phyloP scores from a whole-genome alignment of 257 asterid species.

The Ajuga chamaepitys region DNA sequence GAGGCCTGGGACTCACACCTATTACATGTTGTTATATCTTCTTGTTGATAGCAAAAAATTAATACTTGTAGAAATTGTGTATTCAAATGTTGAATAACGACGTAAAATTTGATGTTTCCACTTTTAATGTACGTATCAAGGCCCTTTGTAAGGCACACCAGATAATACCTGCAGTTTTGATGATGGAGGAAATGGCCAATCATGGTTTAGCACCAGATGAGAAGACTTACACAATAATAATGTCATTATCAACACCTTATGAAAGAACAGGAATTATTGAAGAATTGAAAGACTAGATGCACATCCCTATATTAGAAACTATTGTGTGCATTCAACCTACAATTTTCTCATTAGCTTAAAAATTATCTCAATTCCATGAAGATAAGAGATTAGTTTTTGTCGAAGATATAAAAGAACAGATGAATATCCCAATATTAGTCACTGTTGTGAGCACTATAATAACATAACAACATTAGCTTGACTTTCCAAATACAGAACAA shows the following conservation, averaged over 20 bases:
- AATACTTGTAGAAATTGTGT: constrained; percentile 66
- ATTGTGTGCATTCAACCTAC: no score
- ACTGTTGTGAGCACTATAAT: no score
- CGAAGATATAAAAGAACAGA: no score
- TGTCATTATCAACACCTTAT: constrained; percentile 61
- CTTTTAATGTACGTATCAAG: constrained; percentile 77
- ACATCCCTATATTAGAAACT: no score
- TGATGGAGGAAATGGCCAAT: constrained; percentile 90
- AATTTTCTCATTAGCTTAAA: no score
- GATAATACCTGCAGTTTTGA: constrained; percentile 78
- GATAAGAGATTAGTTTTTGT: no score
- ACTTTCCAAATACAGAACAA: no score
- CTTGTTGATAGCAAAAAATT: constrained; percentile 82
- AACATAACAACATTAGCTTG: no score
- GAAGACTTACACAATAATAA: constrained; percentile 76
- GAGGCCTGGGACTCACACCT: constrained; percentile 52
- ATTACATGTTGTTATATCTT: constrained; percentile 61
- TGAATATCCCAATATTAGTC: no score
- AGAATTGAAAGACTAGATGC: no score
- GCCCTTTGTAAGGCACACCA: constrained; percentile 89
- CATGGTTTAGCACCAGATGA: constrained; percentile 71
- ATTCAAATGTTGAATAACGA: constrained; percentile 54
- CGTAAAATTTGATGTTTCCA: constrained; percentile 66
- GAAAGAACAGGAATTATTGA: no score
- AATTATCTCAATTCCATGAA: no score